phyloP scores from a whole-genome alignment of 2,329 filamentous ascomycete genomes.

The Alternaria hordeiaustralica region DNA sequence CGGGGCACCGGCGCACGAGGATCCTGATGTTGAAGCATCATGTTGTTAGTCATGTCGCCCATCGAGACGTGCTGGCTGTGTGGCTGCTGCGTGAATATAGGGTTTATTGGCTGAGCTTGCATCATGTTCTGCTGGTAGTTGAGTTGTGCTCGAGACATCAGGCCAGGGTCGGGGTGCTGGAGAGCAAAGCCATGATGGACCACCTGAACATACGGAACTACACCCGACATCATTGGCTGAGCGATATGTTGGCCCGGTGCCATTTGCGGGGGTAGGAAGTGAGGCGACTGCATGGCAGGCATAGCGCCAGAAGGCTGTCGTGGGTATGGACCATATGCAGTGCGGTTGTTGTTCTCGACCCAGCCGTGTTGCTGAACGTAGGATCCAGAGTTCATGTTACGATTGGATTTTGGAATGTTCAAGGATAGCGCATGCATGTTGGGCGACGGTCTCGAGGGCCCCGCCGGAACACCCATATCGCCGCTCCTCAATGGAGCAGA shows the following conservation, averaged over 20 bases:
- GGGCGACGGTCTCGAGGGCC: constrained; percentile 3
- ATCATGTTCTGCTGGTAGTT: constrained; percentile 11
- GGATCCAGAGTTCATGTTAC: constrained; percentile 14
- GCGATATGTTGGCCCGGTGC: constrained; percentile 19
- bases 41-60: constrained; percentile 39
- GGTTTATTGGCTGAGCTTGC: constrained; percentile 17
- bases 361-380: constrained; percentile 18
- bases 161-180: constrained; percentile 17
- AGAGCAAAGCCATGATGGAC: constrained; percentile 14
- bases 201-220: constrained; percentile 20
- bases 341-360: constrained; percentile 28
- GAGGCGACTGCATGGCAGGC: constrained; percentile 21
- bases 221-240: constrained; percentile 1
- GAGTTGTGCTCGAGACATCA: constrained; percentile 19
- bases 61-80: constrained; percentile 22
- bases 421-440: constrained; percentile 12
- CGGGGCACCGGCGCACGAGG: constrained; percentile 6
- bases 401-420: constrained; percentile 18
- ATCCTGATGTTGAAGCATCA: constrained; percentile 15
- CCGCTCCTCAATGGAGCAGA: constrained; percentile 4
- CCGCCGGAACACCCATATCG: background rate
- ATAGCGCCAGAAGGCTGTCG: constrained; percentile 21
- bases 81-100: constrained; percentile 19
- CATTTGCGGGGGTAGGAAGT: constrained; percentile 15
- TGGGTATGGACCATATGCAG: constrained; percentile 17